phyloP scores from a whole-genome alignment of 805 yeast species.

The Metschnikowia picachoensis region DNA sequence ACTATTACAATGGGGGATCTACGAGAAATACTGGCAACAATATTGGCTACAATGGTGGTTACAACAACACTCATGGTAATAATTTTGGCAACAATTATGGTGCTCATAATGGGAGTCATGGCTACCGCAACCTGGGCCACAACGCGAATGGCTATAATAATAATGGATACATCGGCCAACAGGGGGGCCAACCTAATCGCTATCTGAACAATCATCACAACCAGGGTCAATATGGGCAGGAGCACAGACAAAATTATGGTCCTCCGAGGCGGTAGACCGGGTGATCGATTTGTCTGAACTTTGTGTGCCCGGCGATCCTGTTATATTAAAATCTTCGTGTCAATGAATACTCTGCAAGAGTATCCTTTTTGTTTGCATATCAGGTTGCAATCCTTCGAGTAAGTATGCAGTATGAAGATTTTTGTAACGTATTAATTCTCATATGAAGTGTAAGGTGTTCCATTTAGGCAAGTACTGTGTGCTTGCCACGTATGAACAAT shows the following conservation, averaged over 20 bases:
- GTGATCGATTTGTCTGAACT: too few relatives aligned
- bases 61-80: neutral
- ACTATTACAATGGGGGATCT: slow-evolving; percentile 16
- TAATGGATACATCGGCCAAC: neutral
- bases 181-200: neutral
- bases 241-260: neutral
- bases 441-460: too few relatives aligned
- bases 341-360: too few relatives aligned
- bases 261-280: neutral
- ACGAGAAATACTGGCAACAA: slow-evolving; percentile 7
- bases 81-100: slow-evolving; percentile 12
- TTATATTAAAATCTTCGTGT: too few relatives aligned
- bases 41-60: neutral
- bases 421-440: too few relatives aligned
- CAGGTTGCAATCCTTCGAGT: too few relatives aligned
- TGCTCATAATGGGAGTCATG: slow-evolving; percentile 6
- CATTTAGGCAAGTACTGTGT: too few relatives aligned
- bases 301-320: neutral
- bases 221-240: slow-evolving; percentile 5
- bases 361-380: too few relatives aligned
- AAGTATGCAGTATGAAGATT: too few relatives aligned
- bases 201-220: slow-evolving; percentile 1
- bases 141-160: slow-evolving; percentile 1
- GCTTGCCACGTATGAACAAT: too few relatives aligned
- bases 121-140: slow-evolving; percentile 7